Evolutionary conservation across 164 flowering plant genomes (phyloP).

Genomic region (Kingdonia uniflora): DNA sequence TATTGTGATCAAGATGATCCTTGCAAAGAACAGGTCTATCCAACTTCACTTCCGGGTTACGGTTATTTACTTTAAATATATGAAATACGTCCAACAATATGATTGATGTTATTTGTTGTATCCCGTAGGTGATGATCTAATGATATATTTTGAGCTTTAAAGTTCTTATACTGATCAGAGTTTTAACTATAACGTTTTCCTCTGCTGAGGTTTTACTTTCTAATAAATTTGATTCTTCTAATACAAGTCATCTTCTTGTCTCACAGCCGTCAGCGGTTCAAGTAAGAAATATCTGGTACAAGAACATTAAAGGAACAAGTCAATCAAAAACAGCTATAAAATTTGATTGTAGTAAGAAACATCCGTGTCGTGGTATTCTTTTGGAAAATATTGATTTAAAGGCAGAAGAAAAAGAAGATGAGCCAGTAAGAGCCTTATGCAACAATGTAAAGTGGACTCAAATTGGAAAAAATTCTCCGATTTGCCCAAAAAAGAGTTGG

Average conservation of each 20-base stretch:
- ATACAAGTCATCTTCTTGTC: background rate
- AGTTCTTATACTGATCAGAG: no score
- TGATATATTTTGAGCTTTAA: no score
- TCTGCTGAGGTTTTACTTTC: no score
- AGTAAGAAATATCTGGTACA: constrained; percentile 33
- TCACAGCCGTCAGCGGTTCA: constrained; percentile 33
- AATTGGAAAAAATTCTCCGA: constrained; percentile 14
- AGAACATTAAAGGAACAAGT: constrained; percentile 49
- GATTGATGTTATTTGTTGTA: no score
- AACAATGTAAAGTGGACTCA: constrained; percentile 17
- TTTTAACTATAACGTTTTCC: no score
- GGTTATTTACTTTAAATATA: no score
- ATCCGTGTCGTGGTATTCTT: constrained; percentile 32
- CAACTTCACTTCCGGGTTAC: no score
- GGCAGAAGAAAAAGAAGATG: constrained; percentile 6
- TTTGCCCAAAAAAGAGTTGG: constrained; percentile 7
- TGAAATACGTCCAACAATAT: no score
- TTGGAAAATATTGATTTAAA: constrained; percentile 24
- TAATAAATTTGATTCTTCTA: no score
- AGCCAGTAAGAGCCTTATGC: constrained; percentile 18
- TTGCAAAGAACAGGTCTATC: constrained; percentile 30
- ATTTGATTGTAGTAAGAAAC: constrained; percentile 38
- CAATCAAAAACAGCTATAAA: constrained; percentile 29
- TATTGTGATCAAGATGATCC: constrained; percentile 39
- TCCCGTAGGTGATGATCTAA: no score